These are phyloP conservation scores for Eucalyptus grandis DNA, from an alignment of 345 rosid genomes.

Conservation along the genomic window DNA sequence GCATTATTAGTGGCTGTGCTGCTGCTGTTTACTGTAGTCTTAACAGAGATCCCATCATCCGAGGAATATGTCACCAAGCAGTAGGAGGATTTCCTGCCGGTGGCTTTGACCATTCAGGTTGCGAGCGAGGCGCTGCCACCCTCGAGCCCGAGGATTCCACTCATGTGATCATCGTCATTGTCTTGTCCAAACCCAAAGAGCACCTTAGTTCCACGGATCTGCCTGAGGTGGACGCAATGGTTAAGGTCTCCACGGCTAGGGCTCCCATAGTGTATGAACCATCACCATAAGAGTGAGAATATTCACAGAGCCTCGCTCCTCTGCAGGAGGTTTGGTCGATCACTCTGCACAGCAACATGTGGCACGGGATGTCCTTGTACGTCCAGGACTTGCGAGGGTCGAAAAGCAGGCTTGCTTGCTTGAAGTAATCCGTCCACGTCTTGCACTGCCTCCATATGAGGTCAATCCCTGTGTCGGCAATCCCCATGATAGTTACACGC, in stretches of 20 bases:
- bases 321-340: neutral
- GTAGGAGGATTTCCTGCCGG: slow-evolving; percentile 24
- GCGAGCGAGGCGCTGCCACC: no score
- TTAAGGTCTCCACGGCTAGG: no score
- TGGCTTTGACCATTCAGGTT: no score
- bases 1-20: no score
- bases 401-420: neutral
- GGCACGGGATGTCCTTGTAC: neutral
- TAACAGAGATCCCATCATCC: neutral
- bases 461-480: slow-evolving; percentile 15
- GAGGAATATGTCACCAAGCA: slow-evolving; percentile 22
- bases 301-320: neutral
- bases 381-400: slow-evolving; percentile 4
- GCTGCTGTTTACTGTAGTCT: no score
- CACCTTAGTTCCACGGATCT: no score
- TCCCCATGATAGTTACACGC: neutral
- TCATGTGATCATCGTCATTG: no score
- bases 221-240: no score
- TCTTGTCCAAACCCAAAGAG: no score
- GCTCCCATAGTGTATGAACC: neutral
- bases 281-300: neutral
- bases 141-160: no score
- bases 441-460: slow-evolving; percentile 21
- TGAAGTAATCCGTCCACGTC: slow-evolving; percentile 5
- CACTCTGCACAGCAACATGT: neutral